Conservation (phyloP, 495 filamentous ascomycete species). For the Neurospora sp. region DNA sequence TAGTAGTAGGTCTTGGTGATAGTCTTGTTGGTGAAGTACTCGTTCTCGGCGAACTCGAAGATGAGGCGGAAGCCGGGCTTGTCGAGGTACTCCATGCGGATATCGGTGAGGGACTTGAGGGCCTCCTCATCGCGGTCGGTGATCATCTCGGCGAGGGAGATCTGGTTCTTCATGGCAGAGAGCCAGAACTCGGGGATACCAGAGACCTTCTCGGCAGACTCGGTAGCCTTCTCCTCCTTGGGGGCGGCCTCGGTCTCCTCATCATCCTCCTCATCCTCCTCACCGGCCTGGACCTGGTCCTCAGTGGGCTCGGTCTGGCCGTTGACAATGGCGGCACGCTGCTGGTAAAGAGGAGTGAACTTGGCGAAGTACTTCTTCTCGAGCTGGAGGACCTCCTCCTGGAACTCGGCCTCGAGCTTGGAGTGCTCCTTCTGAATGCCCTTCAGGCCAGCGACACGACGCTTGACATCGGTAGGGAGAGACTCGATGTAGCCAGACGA, state of each 20-base stretch:
- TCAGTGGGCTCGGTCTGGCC: slow-evolving; percentile 78
- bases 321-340: slow-evolving; percentile 89
- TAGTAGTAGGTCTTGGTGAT: slow-evolving; percentile 99
- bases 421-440: slow-evolving; percentile 98
- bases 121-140: slow-evolving; percentile 92
- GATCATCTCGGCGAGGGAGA: slow-evolving; percentile 93
- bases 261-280: slow-evolving; percentile 62
- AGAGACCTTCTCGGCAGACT: slow-evolving; percentile 36
- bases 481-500: slow-evolving; percentile 98
- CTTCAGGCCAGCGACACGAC: slow-evolving; percentile 88
- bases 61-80: slow-evolving; percentile 95
- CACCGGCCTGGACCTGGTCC: slow-evolving; percentile 73
- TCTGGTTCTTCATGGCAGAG: slow-evolving; percentile 98
- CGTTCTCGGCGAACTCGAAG: slow-evolving; percentile 92
- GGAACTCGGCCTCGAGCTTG: slow-evolving; percentile 94
- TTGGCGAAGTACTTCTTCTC: slow-evolving; percentile 99
- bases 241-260: slow-evolving; percentile 47
- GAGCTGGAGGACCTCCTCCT: slow-evolving; percentile 92
- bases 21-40: slow-evolving; percentile 92
- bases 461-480: slow-evolving; percentile 76
- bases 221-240: slow-evolving; percentile 37
- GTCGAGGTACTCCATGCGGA: slow-evolving; percentile 98
- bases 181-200: slow-evolving; percentile 99
- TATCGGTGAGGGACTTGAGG: slow-evolving; percentile 82
- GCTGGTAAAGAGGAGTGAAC: slow-evolving; percentile 94